phyloP scores from a whole-genome alignment of 2,329 filamentous ascomycete genomes.

The Talaromyces sp. region DNA sequence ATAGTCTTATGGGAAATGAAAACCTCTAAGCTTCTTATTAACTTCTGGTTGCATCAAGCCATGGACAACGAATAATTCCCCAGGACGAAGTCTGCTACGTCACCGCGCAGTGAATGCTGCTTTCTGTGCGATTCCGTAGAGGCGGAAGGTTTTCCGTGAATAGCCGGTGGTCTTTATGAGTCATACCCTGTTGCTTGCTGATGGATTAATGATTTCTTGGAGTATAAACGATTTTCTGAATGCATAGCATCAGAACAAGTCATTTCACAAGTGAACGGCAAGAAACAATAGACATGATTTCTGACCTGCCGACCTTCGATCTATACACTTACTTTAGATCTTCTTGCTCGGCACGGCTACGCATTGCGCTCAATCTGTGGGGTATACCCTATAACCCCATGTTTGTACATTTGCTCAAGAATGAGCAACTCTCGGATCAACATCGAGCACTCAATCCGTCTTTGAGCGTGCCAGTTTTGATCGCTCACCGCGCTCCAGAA shows the following conservation, averaged over 20 bases:
- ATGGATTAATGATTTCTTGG: background rate
- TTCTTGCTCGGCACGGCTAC: conserved; percentile 57
- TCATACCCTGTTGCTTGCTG: background rate
- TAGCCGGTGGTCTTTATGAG: conserved; percentile 16
- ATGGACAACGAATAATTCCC: too few species aligned
- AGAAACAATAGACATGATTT: background rate
- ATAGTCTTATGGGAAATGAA: background rate
- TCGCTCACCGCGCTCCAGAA: conserved; percentile 26
- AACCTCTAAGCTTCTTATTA: background rate
- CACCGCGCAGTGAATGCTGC: background rate
- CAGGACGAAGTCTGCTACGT: background rate
- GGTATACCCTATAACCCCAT: conserved; percentile 44
- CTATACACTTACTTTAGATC: conserved; percentile 56
- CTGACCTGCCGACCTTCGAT: conserved; percentile 7
- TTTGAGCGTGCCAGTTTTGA: conserved; percentile 51
- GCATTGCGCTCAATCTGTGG: conserved; percentile 56
- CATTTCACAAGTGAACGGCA: background rate
- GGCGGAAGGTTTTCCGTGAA: conserved; percentile 13
- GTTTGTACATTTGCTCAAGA: conserved; percentile 51
- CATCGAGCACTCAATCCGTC: conserved; percentile 52
- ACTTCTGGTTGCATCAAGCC: background rate
- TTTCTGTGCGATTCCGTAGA: background rate
- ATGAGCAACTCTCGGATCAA: conserved; percentile 45
- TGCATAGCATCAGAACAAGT: background rate
- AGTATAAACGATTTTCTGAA: background rate